Conservation (phyloP, 2,329 filamentous ascomycete species). For the Chrysoporthe puriensis region DNA sequence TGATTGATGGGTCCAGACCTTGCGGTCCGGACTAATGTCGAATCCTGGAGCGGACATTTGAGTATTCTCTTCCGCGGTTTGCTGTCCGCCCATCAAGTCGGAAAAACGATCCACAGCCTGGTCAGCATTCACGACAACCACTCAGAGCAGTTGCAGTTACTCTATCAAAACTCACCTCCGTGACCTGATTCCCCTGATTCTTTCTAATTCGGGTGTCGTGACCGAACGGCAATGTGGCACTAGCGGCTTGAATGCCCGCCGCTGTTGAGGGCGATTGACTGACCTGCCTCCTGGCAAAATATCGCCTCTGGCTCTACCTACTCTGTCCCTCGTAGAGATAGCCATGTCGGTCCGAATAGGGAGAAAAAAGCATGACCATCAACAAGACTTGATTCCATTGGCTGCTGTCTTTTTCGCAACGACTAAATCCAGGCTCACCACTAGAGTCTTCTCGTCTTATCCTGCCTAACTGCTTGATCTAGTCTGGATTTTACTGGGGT, state of each 20-base stretch:
- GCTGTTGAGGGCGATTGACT: not conserved
- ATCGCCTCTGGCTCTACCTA: not conserved
- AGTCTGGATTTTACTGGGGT: not conserved
- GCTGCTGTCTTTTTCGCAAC: not conserved
- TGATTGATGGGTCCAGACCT: slow-evolving; percentile 1
- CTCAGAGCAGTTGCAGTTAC: slow-evolving; percentile 27
- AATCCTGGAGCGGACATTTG: slow-evolving; percentile 5
- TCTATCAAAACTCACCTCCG: slow-evolving; percentile 18
- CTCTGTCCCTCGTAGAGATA: not conserved
- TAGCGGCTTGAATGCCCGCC: slow-evolving; percentile 21
- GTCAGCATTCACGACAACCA: slow-evolving; percentile 14
- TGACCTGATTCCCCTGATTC: slow-evolving; percentile 2
- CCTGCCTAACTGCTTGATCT: not conserved
- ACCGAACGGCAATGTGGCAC: slow-evolving; percentile 14
- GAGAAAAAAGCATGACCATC: not conserved
- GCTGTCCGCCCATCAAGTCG: slow-evolving; percentile 15
- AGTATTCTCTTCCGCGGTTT: slow-evolving; percentile 21
- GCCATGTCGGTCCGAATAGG: not conserved
- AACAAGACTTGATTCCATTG: not conserved
- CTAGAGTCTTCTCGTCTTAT: not conserved
- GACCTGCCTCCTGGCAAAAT: slow-evolving; percentile 1
- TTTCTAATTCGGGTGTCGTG: slow-evolving; percentile 7
- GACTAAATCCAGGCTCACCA: not conserved
- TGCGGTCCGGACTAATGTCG: not conserved
- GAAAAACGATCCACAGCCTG: slow-evolving; percentile 22